Conservation (phyloP, 352 stramenopile species). For the Phytophthora sp. region DNA sequence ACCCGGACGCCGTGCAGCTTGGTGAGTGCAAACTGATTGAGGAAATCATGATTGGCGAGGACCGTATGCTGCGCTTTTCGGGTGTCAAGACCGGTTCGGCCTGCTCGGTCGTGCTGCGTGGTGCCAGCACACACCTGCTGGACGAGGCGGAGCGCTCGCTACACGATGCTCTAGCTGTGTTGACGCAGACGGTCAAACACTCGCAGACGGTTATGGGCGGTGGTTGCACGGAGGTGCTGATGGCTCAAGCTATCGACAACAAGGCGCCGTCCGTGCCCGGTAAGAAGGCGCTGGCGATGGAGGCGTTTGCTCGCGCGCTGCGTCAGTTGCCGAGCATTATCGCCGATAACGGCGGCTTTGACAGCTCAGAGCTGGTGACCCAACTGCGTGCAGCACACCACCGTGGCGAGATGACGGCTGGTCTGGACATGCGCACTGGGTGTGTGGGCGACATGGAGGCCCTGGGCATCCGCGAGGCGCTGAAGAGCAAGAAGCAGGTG, state of each 20-base stretch:
- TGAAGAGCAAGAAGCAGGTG: slow-evolving; percentile 97
- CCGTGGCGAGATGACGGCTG: slow-evolving; percentile 91
- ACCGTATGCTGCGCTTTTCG: slow-evolving; percentile 96
- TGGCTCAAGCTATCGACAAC: slow-evolving; percentile 93
- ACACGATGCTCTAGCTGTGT: slow-evolving; percentile 98
- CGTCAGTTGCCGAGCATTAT: slow-evolving; percentile 98
- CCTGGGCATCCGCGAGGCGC: slow-evolving; percentile 97
- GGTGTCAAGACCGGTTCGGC: slow-evolving; percentile 96
- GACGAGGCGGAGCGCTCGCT: slow-evolving; percentile 99
- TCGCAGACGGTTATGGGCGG: slow-evolving; percentile 97
- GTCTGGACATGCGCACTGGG: slow-evolving; percentile 97
- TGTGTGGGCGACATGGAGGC: slow-evolving; percentile 96
- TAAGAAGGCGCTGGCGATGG: slow-evolving; percentile 99
- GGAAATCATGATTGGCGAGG: slow-evolving; percentile 99
- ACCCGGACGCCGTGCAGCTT: slow-evolving; percentile 95
- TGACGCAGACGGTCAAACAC: slow-evolving; percentile 97
- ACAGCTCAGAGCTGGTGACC: slow-evolving; percentile 98
- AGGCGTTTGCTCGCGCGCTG: slow-evolving; percentile 96
- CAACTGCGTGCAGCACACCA: slow-evolving; percentile 95
- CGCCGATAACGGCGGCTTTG: slow-evolving; percentile 98
- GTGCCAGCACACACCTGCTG: slow-evolving; percentile 95
- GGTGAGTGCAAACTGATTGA: slow-evolving; percentile 98
- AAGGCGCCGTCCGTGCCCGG: slow-evolving; percentile 93
- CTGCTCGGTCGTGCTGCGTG: slow-evolving; percentile 95
- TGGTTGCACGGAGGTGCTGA: slow-evolving; percentile 97